Evolutionary conservation across 208 protist species (phyloP).

Genomic region (Lotmaria passim): DNA sequence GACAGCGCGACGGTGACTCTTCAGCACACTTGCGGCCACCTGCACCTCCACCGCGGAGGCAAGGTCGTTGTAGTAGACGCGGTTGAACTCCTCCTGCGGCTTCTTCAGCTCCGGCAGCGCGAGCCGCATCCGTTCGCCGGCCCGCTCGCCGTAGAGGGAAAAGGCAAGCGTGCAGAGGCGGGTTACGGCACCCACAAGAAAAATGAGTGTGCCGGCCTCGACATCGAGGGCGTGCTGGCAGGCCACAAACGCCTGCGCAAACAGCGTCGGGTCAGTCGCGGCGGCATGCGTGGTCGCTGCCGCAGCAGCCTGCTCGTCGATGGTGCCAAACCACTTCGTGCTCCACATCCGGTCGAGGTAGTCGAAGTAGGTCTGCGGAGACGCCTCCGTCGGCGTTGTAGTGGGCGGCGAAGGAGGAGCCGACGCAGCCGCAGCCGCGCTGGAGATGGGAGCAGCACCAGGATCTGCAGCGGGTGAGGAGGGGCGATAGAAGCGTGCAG

Average conservation of each 20-base stretch:
- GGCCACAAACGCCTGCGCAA: conserved; percentile 49
- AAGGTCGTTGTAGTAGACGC: conserved; percentile 74
- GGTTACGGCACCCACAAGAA: conserved; percentile 57
- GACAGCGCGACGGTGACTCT: conserved; percentile 77
- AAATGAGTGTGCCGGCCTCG: conserved; percentile 56
- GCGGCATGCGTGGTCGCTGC: conserved; percentile 12
- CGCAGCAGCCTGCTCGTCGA: conserved; percentile 37
- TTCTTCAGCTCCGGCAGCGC: conserved; percentile 69
- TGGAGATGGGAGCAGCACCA: no score
- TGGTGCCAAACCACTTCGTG: conserved; percentile 72
- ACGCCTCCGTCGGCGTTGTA: neutral
- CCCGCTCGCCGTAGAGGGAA: conserved; percentile 88
- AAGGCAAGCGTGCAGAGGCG: conserved; percentile 71
- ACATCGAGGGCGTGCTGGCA: conserved; percentile 52
- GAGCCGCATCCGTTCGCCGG: conserved; percentile 73
- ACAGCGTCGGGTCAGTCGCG: conserved; percentile 29
- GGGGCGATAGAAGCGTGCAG: conserved; percentile 6
- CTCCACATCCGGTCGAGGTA: conserved; percentile 69
- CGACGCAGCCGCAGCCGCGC: neutral
- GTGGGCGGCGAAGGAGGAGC: neutral
- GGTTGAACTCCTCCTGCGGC: conserved; percentile 78
- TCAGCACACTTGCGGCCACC: conserved; percentile 67
- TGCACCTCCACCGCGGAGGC: conserved; percentile 82
- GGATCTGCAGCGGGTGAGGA: neutral
- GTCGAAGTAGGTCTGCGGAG: conserved; percentile 54